Evolutionary conservation across 176 grass and related monocot species (phyloP), one percentile per base, ranked within the genome.

Genomic region (Carex cristatella): DNA sequence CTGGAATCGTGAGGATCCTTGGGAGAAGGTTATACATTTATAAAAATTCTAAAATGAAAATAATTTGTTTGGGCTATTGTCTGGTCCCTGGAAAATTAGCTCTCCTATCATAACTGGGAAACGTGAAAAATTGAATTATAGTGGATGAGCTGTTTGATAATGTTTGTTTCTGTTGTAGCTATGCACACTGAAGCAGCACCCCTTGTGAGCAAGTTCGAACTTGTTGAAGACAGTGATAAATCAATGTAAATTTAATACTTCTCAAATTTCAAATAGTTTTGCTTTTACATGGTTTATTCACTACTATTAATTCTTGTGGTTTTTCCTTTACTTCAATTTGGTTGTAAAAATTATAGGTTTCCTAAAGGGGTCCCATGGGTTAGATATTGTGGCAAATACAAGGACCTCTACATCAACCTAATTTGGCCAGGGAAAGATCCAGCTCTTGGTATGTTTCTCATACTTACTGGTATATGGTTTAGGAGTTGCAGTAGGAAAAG

Each of bases 141-240:
- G 2, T 42, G 27, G 7, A 40, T 44, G 18, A 73, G 42, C 16
- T 71, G 10, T 73, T 73, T 18, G 0, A 12, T 74, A 56, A 81
- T 15, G 3, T 14, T 85, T 69, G 8, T 19, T 79, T 58, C 19
- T 79, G 5, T 5, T 57, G 74, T 18, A 97, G 94, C 94, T 33
- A 97, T 97, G 94, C 89, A 91, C 86, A 93, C 86, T 85, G 92
- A 97, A 90, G 94, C 92, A 65, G 69, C 89, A 59, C 94, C 94
- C 5, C 79, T 97, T 61, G 87, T 97, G 18, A 68, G 44, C 90
- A 90, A 86, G 79, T 93, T 97, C 74, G 68, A 88, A 10, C 92
- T 97, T 61, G 76, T 61, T 10, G 89, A 94, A 81, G 90, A 85
- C 31, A 2, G 86, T 44, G 28, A 79, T 1, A 84, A 86, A 84